A percentile compares a stretch with the other conserved stretches of the same genome.
Conservation (phyloP, 2,329 filamentous ascomycete genomes). For the Ophiostoma fasciatum region DNA sequence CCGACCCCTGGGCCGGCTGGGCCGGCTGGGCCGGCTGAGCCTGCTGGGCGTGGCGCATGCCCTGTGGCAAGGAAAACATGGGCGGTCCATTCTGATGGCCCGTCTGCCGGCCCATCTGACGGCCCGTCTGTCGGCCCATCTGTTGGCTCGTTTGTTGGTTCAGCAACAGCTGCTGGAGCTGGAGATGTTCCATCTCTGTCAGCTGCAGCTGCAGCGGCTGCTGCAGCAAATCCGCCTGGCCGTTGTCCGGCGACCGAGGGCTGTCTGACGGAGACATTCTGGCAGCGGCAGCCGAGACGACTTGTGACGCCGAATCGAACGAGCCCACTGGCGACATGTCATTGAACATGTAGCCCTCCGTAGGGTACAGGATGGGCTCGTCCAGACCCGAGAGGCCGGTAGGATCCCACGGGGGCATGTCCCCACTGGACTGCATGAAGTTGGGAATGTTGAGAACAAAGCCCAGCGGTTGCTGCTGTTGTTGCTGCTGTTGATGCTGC, state of each 20-base stretch:
- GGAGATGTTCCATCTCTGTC: conserved; percentile 1
- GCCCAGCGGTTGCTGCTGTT: background rate
- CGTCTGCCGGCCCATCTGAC: no score
- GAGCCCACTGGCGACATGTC: conserved; percentile 20
- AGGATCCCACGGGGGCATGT: conserved; percentile 29
- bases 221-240: conserved; percentile 15
- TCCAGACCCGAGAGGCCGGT: conserved; percentile 20
- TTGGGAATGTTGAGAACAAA: conserved; percentile 22
- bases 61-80: no score
- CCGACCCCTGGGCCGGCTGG: background rate
- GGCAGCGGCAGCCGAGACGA: conserved; percentile 9
- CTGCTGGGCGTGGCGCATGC: no score
- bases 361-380: conserved; percentile 19
- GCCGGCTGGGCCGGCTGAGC: background rate
- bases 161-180: conserved; percentile 6
- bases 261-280: conserved; percentile 16
- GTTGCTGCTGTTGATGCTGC: background rate
- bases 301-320: conserved; percentile 5
- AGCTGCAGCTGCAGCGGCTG: conserved; percentile 4
- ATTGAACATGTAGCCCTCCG: conserved; percentile 21
- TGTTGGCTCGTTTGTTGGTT: conserved; percentile 2
- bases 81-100: background rate
- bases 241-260: conserved; percentile 15
- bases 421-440: conserved; percentile 20
- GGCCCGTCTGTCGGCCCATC: no score